Base-by-base conservation (phyloP, 2,329 filamentous ascomycete species). In the Colletotrichum sp. region DNA sequence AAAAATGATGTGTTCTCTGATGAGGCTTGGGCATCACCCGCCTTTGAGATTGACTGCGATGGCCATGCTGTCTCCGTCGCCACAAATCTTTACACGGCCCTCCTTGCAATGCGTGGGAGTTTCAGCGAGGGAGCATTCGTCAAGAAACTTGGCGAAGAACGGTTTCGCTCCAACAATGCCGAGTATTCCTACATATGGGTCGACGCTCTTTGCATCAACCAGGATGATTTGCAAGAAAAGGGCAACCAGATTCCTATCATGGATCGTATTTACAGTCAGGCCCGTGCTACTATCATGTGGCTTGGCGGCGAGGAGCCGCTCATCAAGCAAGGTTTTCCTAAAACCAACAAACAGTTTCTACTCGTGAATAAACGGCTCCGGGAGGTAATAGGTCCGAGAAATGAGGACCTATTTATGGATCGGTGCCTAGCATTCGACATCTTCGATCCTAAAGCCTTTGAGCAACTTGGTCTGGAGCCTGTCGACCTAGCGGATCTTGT, bases 91-190 rank as follows among this genome's bases (percentile, higher is more conserved):
- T 44, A 44, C 1, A 44, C 39, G 0, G 39, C 39, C 5, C 39
- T 44, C 39, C 3, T 44, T 3, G n/a, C 39, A 1, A n/a, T 44
- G 0, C 39, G 39, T 18, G 0, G 0, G 0, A 12, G 3, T 2
- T 44, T 44, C 39, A 44, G 39, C 39, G 5, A 3, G 3, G 8
- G 39, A 9, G 0, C 2, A 44, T 44, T 44, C 39, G 9, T 44
- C 39, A 0, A 44, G 18, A 0, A 6, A 0, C 8, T 39, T 39
- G 4, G 8, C 8, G 5, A 44, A n/a, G 39, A 44, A 2, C 1
- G 18, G 0, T 44, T 44, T 44, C 39, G 18, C 9, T n/a, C 39
- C 5, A 44, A 12, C 3, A 2, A 44, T 12, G 39, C 18, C 18
- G 18, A 44, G 0, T n/a, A 44, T 1, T 44, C 39, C 39, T 44